Base-by-base conservation (phyloP, 345 rosid genomes). In the Crucihimalaya himalaica region DNA sequence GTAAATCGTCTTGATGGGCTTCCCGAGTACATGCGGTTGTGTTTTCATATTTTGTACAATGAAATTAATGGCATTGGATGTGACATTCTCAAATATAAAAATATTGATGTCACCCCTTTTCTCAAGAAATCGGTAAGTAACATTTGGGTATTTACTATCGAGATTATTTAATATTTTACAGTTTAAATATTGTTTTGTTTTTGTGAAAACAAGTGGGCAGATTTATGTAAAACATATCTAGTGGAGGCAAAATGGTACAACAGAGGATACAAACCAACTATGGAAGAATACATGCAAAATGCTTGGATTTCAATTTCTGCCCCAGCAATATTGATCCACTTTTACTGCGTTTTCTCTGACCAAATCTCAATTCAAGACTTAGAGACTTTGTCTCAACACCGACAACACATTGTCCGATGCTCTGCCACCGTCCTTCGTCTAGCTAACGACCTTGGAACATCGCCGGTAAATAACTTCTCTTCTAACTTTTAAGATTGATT, bases 231-330 rank as follows among this genome's bases (percentile, higher is more conserved):
- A 71, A 2, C 81, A n/a, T 84, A 58, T 42, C 37, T 83, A 54
- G 4, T 58, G 20, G 92, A 87, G 52, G 85, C 89, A 8, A 76
- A 81, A 3, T 85, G 92, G 89, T 68, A 68, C 45, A 10, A 62
- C 6, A 35, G 8, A 9, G 81, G 81, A 51, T 78, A 73, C 14
- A 79, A 42, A 16, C 86, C 91, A 53, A 77, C 43, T 0, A 1
- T 81, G 0, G 7, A 76, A 56, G 88, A 85, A 15, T 87, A 81
- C 56, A 53, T 84, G 28, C 77, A 80, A 18, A 83, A 78, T 46
- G 83, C 74, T 9, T 74, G 75, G 80, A 7, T 75, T 13, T 79
- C 91, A 4, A 6, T 71, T 8, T 4, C 76, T 0, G 81, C 21
- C 0, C 71, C 80, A 5, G 4, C 65, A 0, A 3, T 67, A 0